Evolutionary conservation across 2,329 filamentous ascomycete species (phyloP).

Genomic region (Fusarium chaquense): DNA sequence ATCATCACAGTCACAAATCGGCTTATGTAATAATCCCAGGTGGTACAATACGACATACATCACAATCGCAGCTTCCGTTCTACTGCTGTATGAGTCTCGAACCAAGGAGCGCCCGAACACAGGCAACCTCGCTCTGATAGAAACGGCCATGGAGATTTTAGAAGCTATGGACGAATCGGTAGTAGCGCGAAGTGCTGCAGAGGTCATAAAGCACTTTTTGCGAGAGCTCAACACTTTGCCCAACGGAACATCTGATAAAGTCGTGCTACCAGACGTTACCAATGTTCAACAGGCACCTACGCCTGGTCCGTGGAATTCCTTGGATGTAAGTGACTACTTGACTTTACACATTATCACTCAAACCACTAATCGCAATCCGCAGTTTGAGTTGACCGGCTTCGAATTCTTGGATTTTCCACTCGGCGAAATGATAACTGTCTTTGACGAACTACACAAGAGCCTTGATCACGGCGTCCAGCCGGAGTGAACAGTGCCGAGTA

Average conservation of each 20-base stretch:
- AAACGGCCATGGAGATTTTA: slow-evolving; percentile 7
- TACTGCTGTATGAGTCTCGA: slow-evolving; percentile 13
- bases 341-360: background rate
- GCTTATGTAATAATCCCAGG: background rate
- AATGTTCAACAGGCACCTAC: background rate
- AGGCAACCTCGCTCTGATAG: background rate
- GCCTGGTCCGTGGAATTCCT: slow-evolving; percentile 1
- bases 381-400: slow-evolving; percentile 6
- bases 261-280: background rate
- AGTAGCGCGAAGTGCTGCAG: slow-evolving; percentile 12
- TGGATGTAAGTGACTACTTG: background rate
- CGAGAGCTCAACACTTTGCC: slow-evolving; percentile 1
- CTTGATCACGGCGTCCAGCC: background rate
- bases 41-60: slow-evolving; percentile 24
- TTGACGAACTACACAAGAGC: slow-evolving; percentile 13
- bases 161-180: slow-evolving; percentile 19
- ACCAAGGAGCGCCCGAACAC: background rate
- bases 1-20: rapidly evolving
- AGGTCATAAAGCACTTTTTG: slow-evolving; percentile 13
- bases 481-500: background rate
- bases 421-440: slow-evolving; percentile 7
- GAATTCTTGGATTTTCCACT: slow-evolving; percentile 14
- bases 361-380: background rate
- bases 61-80: slow-evolving; percentile 5
- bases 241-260: background rate